Evolutionary conservation across 148 eudicot species (phyloP), one percentile per base, ranked within the genome.

Genomic region (Rhododendron molle): DNA sequence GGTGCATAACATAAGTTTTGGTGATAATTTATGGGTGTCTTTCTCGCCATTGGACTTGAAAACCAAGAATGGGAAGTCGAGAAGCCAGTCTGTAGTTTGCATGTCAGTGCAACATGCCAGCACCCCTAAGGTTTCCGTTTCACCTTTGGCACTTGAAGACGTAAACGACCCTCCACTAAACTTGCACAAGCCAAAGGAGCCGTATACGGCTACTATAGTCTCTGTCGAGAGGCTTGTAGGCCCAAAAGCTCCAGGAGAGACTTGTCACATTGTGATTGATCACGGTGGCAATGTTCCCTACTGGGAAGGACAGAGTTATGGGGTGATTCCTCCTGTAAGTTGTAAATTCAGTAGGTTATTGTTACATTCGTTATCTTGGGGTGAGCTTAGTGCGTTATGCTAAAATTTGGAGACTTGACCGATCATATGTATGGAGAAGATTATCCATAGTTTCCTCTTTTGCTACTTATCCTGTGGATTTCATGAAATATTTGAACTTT

Each of bases 291-390:
- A 93, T 87, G 94, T 96, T 77, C 98, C 98, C 54, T 96, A 94
- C 85, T 96, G 98, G 98, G 98, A 96, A 91, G 98, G 98, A 56
- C 98, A 96, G 86, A 96, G 98, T 86, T 96, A 96, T 80, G 98
- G 98, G 72, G 87, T 96, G 65, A 94, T 96, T 89, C 98, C 98
- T 78, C 98, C 96, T 62, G 98, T 96, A 92, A 78, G 97, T 90
- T 78, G 62, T 85, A 49, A 79, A 11, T 3, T 56, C 79, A 54
- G 71, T 73, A 26, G 21, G 34, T 16, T 81, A 21, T 78, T 50
- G 16, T 84, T 30, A 4, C 21, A 54, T 62, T 8, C 40, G 50
- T 80, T 77, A 34, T 34, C 16, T 77, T 74, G 28, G 30, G 44
- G 13, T 76, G 67, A 26, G 49, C 47, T 49, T 62, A 5, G 3